Base-by-base conservation (phyloP, 2,329 filamentous ascomycete species). In the Aspergillus sp. region DNA sequence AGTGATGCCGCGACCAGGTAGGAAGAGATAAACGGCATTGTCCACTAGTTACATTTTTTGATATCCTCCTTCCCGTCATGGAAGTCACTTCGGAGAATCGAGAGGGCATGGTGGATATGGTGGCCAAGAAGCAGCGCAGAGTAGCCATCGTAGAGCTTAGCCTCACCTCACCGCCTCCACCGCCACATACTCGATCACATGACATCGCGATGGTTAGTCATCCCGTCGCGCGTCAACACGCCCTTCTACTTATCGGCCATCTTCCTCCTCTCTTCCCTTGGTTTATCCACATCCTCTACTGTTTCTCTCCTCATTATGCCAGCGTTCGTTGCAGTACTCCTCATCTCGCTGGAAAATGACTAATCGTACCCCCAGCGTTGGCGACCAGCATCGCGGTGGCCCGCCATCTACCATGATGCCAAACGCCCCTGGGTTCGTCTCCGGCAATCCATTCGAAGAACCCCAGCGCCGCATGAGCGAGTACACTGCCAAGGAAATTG, bases 401-500 rank as follows among this genome's bases (percentile, higher is more conserved):
- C 53, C 53, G 36, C 40, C 47, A 34, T 44, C 45, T 41, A 69
- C 74, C 51, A 59, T 64, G 51, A 54, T 52, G 50, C 53, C 47
- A 15, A 61, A 52, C 37, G 40, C 43, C 27, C 43, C 44, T 35
- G 55, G 43, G 29, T 33, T 48, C 25, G 51, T 60, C 22, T 58
- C 61, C 34, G 58, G 61, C 41, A 96, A 95, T 53, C 88, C 88
- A 5, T 98, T 91, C 59, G 79, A 85, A 57, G 82, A 89, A 46
- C 58, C 65, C 2, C 72, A 71, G 52, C 75, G 72, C 30, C 75
- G 75, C 26, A 72, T 94, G 17, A 80, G 74, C 32, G 76, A 83
- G 53, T 98, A 85, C 66, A 93, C 86, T 0, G 86, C 88, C n/a
- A 71, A 77, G 46, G 81, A 98, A 56, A 89, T 95, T 37, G 86